Percentiles rank a stretch among this genome's conserved stretches.
Evolutionary conservation across 2,329 filamentous ascomycete species (phyloP).

Genomic region (Plenodomus tracheiphilus): DNA sequence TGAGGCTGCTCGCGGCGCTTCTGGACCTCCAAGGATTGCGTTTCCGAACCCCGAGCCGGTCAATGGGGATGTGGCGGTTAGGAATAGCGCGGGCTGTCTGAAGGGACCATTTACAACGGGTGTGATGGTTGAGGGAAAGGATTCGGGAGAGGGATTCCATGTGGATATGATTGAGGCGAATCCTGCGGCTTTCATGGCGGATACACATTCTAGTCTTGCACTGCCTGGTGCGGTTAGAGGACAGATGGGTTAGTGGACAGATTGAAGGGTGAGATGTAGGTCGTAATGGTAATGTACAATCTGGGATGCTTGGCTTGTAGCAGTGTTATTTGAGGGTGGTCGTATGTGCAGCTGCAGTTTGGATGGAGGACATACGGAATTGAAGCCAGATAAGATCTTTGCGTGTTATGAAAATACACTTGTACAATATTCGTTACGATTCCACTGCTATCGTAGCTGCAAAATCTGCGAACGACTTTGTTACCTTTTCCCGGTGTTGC

Average conservation of each 20-base stretch:
- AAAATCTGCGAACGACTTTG: no score
- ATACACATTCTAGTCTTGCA: slow-evolving; percentile 57
- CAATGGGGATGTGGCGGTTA: slow-evolving; percentile 8
- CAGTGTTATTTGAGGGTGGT: no score
- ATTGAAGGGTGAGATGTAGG: not conserved
- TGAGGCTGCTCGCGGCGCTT: slow-evolving; percentile 50
- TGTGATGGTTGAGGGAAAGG: slow-evolving; percentile 48
- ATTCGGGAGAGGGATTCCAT: slow-evolving; percentile 55
- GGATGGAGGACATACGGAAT: no score
- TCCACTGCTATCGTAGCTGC: no score
- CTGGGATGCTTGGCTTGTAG: not conserved
- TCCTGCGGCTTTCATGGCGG: slow-evolving; percentile 56
- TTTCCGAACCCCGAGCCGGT: slow-evolving; percentile 30
- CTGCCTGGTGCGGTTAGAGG: slow-evolving; percentile 59
- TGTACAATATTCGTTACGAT: no score
- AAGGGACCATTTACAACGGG: slow-evolving; percentile 31
- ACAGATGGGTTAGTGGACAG: slow-evolving; percentile 39
- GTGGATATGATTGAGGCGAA: slow-evolving; percentile 56
- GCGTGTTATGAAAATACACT: no score
- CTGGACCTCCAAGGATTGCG: slow-evolving; percentile 54
- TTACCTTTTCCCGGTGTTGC: no score
- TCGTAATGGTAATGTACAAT: not conserved
- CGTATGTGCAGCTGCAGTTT: no score
- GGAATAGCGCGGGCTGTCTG: slow-evolving; percentile 30
- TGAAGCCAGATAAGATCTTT: no score